Evolutionary conservation across 495 filamentous ascomycete genomes (phyloP), one percentile per base, ranked within the genome.

Genomic region (Durotheca rogersii): DNA sequence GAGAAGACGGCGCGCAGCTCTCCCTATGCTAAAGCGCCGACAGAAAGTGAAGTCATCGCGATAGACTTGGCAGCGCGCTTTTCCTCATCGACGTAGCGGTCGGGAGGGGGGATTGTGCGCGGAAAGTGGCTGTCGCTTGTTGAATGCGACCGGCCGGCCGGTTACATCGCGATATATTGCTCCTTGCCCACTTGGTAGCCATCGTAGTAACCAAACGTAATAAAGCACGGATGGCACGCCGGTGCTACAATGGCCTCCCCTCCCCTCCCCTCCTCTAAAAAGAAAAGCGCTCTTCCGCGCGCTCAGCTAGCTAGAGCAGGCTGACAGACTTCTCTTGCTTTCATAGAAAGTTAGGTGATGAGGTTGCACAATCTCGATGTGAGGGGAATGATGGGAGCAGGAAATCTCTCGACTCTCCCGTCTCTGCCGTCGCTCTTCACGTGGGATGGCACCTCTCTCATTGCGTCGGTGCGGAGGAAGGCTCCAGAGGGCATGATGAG

Each of bases 141-240:
- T n/a, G n/a, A n/a, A n/a, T n/a, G n/a, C n/a, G n/a, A n/a, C n/a
- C n/a, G n/a, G n/a, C n/a, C n/a, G 41, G 42, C 33, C 39, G 27
- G 54, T 58, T 58, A 40, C 48, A 58, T 58, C 20, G 39, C 29
- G 34, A 53, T 49, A 58, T 33, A 58, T 58, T 58, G 43, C 48
- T 52, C 43, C 33, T 12, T 39, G 43, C 15, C 4, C 9, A 27
- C 23, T 18, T 48, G n/a, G n/a, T n/a, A 58, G 20, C 1, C 34
- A 12, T 39, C 21, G 33, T 45, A 44, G 43, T 53, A 51, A 33
- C 33, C 17, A 46, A 58, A 58, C 42, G 54, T 43, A 48, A 58
- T 53, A 39, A 40, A 36, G 19, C 15, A 25, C 33, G 43, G 54
- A 37, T 48, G 48, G 31, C 34, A 48, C 48, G 44, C 48, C 54